Conservation (phyloP, 257 asterid genomes). For the Plantago major region DNA sequence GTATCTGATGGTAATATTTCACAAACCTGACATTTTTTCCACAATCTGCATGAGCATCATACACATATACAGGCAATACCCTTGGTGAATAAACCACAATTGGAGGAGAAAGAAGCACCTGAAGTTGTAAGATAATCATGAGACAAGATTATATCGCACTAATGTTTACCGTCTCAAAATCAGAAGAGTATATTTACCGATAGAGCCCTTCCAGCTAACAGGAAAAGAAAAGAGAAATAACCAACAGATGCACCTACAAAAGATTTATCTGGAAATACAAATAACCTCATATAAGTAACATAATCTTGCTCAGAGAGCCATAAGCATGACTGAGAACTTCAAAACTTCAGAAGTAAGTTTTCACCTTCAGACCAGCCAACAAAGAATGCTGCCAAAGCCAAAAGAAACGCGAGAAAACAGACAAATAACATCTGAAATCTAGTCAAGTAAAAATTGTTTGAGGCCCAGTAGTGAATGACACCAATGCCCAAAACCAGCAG, state of each 20-base stretch:
- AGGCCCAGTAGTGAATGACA: constrained; percentile 96
- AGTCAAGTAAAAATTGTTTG: constrained; percentile 94
- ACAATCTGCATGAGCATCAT: constrained; percentile 99
- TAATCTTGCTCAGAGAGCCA: constrained; percentile 6
- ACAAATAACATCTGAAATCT: constrained; percentile 88
- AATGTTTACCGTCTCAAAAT: constrained; percentile 8
- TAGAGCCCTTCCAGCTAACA: constrained; percentile 94
- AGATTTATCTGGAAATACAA: constrained; percentile 59
- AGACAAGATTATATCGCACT: constrained; percentile 10
- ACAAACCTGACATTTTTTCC: constrained; percentile 97
- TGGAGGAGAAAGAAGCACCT: constrained; percentile 99
- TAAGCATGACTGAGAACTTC: constrained; percentile 6
- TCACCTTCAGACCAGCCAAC: constrained; percentile 89
- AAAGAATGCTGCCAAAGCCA: constrained; percentile 94
- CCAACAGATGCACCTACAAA: constrained; percentile 99
- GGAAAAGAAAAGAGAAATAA: constrained; percentile 94
- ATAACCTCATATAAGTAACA: constrained; percentile 16
- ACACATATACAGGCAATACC: constrained; percentile 95
- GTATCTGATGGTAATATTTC: constrained; percentile 14
- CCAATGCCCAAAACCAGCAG: constrained; percentile 90
- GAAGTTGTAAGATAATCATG: constrained; percentile 18
- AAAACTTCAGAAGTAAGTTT: constrained; percentile 4
- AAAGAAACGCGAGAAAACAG: constrained; percentile 89
- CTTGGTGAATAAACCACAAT: constrained; percentile 97
- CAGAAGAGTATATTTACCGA: constrained; percentile 60